These are phyloP conservation scores for Nemania sp. DNA, from an alignment of 2,329 filamentous ascomycete species.

Conservation along the genomic window DNA sequence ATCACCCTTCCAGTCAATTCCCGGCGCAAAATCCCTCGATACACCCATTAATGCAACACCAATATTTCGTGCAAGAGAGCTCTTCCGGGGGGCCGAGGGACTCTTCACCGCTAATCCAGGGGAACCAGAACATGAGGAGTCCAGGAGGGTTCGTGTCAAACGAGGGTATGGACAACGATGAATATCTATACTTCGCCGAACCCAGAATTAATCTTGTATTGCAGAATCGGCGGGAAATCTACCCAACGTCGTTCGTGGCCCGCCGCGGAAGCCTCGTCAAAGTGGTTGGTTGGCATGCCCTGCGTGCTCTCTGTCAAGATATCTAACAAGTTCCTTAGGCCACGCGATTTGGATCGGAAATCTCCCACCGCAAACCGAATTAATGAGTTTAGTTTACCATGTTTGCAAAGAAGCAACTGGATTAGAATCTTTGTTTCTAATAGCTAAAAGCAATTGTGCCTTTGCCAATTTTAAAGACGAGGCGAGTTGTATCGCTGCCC, in stretches of 20 bases:
- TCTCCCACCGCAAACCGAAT: constrained; percentile 82
- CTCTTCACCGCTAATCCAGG: constrained; percentile 39
- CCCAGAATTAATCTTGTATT: constrained; percentile 24
- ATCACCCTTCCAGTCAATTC: constrained; percentile 56
- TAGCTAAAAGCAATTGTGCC: constrained; percentile 96
- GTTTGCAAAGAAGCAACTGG: constrained; percentile 83
- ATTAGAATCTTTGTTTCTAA: constrained; percentile 90
- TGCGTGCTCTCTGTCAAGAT: constrained; percentile 13
- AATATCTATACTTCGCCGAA: not conserved
- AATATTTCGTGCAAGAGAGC: constrained; percentile 51
- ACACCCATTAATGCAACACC: constrained; percentile 52
- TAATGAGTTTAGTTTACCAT: constrained; percentile 89
- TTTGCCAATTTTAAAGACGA: constrained; percentile 96
- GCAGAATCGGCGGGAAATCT: constrained; percentile 51
- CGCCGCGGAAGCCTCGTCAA: constrained; percentile 69
- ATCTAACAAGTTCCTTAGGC: constrained; percentile 59
- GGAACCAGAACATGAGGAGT: constrained; percentile 38
- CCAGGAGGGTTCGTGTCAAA: constrained; percentile 33
- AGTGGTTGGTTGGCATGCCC: constrained; percentile 63
- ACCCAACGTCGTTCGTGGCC: constrained; percentile 63
- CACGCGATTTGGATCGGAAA: constrained; percentile 98
- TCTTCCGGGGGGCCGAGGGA: constrained; percentile 39
- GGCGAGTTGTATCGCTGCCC: constrained; percentile 77
- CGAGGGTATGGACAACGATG: constrained; percentile 48
- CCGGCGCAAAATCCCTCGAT: constrained; percentile 49